A percentile compares a stretch with the other conserved stretches of the same genome.
Conservation (phyloP, 148 eudicot genomes). For the Vaccinium myrtillus region DNA sequence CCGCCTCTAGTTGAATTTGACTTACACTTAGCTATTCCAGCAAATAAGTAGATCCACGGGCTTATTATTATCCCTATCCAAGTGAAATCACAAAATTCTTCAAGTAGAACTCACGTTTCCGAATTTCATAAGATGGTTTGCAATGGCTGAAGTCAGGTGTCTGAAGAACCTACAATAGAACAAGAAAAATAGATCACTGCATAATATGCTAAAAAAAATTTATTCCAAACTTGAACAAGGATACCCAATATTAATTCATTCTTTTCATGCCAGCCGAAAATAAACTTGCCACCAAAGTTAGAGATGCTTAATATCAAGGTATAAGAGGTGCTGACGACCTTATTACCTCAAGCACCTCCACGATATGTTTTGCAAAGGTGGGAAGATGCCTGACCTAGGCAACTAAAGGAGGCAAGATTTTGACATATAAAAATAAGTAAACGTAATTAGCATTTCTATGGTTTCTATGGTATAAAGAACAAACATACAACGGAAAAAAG, state of each 20-base stretch:
- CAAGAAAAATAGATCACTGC: background rate
- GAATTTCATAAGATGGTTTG: slow-evolving; percentile 14
- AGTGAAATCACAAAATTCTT: background rate
- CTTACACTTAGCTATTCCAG: background rate
- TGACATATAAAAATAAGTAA: background rate
- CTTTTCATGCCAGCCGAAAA: background rate
- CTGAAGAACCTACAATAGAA: slow-evolving; percentile 18
- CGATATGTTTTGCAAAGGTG: background rate
- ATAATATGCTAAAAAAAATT: background rate
- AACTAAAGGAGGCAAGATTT: slow-evolving; percentile 1
- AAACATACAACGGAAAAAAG: background rate
- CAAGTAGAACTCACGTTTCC: slow-evolving; percentile 5
- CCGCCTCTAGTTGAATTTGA: background rate
- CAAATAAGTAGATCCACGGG: background rate
- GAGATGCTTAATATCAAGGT: background rate
- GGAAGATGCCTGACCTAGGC: background rate
- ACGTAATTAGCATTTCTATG: background rate
- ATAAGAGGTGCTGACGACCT: background rate
- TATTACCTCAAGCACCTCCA: background rate
- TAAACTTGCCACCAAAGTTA: background rate
- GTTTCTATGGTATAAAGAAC: background rate
- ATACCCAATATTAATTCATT: background rate
- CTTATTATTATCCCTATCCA: background rate
- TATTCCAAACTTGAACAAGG: background rate
- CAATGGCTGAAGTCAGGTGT: slow-evolving; percentile 24